Conservation (phyloP, 139 green algal species). For the Haematococcus sp. region DNA sequence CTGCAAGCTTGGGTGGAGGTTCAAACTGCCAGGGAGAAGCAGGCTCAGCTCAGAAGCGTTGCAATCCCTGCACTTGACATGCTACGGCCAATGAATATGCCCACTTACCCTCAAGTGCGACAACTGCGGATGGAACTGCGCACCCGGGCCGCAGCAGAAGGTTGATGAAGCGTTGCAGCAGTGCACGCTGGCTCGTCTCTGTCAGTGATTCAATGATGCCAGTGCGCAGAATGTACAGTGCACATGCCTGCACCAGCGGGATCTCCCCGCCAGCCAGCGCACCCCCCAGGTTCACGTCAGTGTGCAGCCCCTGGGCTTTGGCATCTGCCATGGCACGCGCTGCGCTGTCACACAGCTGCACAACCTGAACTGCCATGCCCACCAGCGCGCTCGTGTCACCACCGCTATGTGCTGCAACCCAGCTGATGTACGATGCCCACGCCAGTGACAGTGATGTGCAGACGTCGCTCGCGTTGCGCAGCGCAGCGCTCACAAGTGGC, state of each 20-base stretch:
- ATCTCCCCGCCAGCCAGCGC: conserved; percentile 27
- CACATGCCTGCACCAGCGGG: conserved; percentile 56
- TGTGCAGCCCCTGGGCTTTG: not conserved
- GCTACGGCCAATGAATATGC: too few species aligned
- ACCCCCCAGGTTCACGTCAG: conserved; percentile 7
- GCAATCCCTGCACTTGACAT: too few species aligned
- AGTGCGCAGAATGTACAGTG: conserved; percentile 77
- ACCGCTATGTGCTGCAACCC: not conserved
- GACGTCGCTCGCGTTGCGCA: conserved; percentile 16
- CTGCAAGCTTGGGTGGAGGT: too few species aligned
- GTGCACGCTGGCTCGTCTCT: conserved; percentile 61
- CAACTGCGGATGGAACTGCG: conserved; percentile 48
- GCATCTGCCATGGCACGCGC: conserved; percentile 7
- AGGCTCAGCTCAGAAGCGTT: too few species aligned
- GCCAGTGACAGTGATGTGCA: not conserved
- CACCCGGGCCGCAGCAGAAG: conserved; percentile 15
- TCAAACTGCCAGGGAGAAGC: too few species aligned
- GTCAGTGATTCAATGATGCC: conserved; percentile 70
- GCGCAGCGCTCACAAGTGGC: conserved; percentile 63
- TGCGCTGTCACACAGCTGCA: conserved; percentile 5
- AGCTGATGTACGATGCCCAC: conserved; percentile 6
- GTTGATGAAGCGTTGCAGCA: conserved; percentile 57
- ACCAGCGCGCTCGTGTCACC: conserved; percentile 44
- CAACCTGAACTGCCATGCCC: conserved; percentile 46
- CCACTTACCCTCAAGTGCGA: conserved; percentile 64